These are phyloP conservation scores for Darksidea phi DNA, from an alignment of 495 filamentous ascomycete species.

Conservation along the genomic window DNA sequence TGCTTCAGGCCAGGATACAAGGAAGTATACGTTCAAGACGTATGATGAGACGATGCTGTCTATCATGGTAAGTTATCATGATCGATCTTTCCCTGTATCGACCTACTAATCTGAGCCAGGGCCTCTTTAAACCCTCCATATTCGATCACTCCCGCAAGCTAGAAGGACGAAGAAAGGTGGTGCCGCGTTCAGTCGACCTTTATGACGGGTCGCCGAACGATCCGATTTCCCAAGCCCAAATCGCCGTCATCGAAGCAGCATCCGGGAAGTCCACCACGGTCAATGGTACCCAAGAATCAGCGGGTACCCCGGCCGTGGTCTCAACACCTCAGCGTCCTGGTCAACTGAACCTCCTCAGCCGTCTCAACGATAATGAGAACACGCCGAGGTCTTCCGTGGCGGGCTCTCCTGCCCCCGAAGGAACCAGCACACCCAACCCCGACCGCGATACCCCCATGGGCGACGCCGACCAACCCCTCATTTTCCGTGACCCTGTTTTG, in stretches of 20 bases:
- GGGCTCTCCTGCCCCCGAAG: constrained; percentile 81
- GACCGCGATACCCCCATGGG: constrained; percentile 60
- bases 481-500: constrained; percentile 33
- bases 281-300: constrained; percentile 52
- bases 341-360: constrained; percentile 54
- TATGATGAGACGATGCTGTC: constrained; percentile 93
- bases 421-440: constrained; percentile 44
- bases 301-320: constrained; percentile 51
- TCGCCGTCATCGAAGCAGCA: constrained; percentile 55
- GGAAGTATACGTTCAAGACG: constrained; percentile 88
- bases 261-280: constrained; percentile 53
- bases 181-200: constrained; percentile 83
- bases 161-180: constrained; percentile 68
- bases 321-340: constrained; percentile 42
- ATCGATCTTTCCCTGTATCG: neutral
- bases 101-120: constrained; percentile 34
- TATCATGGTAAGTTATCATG: constrained; percentile 64
- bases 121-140: constrained; percentile 75
- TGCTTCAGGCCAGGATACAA: constrained; percentile 80
- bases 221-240: constrained; percentile 80
- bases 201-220: constrained; percentile 92
- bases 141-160: constrained; percentile 82
- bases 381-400: constrained; percentile 83
- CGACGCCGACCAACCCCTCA: constrained; percentile 42
- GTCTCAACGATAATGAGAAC: constrained; percentile 56